Evolutionary conservation across 2,329 filamentous ascomycete species (phyloP), one percentile per base, ranked within the genome.

Genomic region (Calycina marina): DNA sequence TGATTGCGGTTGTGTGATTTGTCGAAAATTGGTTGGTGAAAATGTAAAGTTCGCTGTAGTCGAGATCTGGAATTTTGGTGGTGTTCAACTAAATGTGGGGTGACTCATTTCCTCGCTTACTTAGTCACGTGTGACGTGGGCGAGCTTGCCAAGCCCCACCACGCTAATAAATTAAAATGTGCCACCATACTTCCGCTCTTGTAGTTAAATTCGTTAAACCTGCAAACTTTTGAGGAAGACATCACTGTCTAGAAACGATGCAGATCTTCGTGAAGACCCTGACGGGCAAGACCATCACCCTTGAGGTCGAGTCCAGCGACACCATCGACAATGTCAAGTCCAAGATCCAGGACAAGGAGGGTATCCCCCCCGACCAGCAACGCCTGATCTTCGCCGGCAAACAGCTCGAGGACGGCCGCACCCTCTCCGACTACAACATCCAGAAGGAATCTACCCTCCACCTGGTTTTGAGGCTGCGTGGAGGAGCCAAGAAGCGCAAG

Each of bases 301-400:
- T 98, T 56, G 90, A 98, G 85, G 90, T 96, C 69, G 90, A 96
- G 79, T 93, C 85, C 56, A 88, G 79, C 59, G 90, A 98, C 69
- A 96, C 88, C 59, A 96, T 98, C 67, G 90, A 96, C 77, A 96
- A 96, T 79, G 90, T 98, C 71, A 96, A 96, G 79, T 84, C 82
- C 71, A 96, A 98, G 77, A 74, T 74, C 54, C 68, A 77, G 84
- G 90, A 96, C 77, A 98, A 96, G 82, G 90, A 98, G 72, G 88
- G 90, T 52, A 98, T 98, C 51, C 90, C 90, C 59, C 88, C 90
- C 30, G 90, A 96, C 71, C 90, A 96, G 66, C 90, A 98, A 72
- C 88, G 90, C 61, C 68, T 98, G 63, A 98, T 98, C 77, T 98
- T 96, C 67, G 90, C 90, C 57, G 90, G 90, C 63, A 98, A 98